These are phyloP conservation scores for Jimgerdemannia flammicorona DNA, from an alignment of 192 early-diverging fungal genomes.

Conservation along the genomic window DNA sequence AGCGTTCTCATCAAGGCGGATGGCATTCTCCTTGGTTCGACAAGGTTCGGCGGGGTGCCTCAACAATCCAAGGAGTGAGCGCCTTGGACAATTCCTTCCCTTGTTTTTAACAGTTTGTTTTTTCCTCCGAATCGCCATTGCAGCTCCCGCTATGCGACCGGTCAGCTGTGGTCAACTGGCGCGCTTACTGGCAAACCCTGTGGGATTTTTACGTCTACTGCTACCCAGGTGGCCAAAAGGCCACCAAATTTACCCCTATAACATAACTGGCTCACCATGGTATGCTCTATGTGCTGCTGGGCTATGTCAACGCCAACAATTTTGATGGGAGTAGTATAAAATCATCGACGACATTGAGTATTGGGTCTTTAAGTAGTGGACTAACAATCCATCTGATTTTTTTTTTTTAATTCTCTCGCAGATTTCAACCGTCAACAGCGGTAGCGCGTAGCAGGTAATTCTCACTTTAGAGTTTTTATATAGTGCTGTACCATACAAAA, in stretches of 20 bases:
- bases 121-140: neutral
- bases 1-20: no score
- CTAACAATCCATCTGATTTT: no score
- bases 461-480: no score
- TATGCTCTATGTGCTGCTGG: constrained; percentile 71
- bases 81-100: no score
- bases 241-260: constrained; percentile 58
- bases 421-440: constrained; percentile 18
- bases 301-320: constrained; percentile 43
- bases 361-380: no score
- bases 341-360: constrained; percentile 54
- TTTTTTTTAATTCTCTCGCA: no score
- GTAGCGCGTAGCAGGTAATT: constrained; percentile 14
- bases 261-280: constrained; percentile 72
- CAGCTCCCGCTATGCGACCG: constrained; percentile 23
- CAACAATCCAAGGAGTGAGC: no score
- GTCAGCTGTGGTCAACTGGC: constrained; percentile 35
- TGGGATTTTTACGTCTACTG: constrained; percentile 73
- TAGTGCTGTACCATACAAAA: no score
- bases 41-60: no score
- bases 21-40: no score
- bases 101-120: no score
- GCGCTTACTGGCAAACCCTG: constrained; percentile 67
- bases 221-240: constrained; percentile 76
- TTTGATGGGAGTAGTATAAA: constrained; percentile 41